Evolutionary conservation across 352 stramenopile genomes (phyloP), one percentile per base, ranked within the genome.

Genomic region (Phytopythium mirpurense): DNA sequence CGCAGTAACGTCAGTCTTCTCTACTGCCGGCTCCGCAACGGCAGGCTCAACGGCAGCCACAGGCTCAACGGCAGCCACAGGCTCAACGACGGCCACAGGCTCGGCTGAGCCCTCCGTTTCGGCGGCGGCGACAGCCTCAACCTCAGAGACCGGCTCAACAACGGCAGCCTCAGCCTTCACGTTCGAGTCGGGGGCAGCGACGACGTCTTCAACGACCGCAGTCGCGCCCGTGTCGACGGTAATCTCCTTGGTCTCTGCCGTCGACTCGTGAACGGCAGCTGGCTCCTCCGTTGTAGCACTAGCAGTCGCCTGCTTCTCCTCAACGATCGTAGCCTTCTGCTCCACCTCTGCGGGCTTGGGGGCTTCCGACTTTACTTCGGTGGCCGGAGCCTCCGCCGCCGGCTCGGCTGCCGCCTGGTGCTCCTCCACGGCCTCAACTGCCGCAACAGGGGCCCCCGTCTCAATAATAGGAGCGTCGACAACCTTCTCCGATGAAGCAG

Each of bases 241-340:
- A 16, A 26, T 3, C 37, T 54, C 48, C 14, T 54, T 42, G 2
- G 48, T 23, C 12, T 23, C 32, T 5, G 32, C 18, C 19, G 35
- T 2, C n/a, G 37, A 0, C 7, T 26, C 37, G 10, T 43, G 37
- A 8, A 26, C 37, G 32, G 27, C 31, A 2, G 23, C n/a, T 1
- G 24, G 43, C 43, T 50, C 43, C 24, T 50, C 43, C 24, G 43
- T 24, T 15, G 43, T 50, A 7, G 43, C 43, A 15, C 43, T 50
- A 24, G 52, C 54, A 5, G 35, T 18, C 24, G 41, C 55, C 21
- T 23, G 26, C 37, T 50, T n/a, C 31, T 42, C 55, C 27, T 55
- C 54, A 19, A 36, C 36, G 12, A 23, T 24, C n/a, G 19, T 42
- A 51, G 41, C 23, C 0, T 21, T n/a, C 29, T 52, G 37, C 38